Evolutionary conservation across 352 stramenopile species (phyloP), one percentile per base, ranked within the genome.

Genomic region (Phytophthora podocarpi): DNA sequence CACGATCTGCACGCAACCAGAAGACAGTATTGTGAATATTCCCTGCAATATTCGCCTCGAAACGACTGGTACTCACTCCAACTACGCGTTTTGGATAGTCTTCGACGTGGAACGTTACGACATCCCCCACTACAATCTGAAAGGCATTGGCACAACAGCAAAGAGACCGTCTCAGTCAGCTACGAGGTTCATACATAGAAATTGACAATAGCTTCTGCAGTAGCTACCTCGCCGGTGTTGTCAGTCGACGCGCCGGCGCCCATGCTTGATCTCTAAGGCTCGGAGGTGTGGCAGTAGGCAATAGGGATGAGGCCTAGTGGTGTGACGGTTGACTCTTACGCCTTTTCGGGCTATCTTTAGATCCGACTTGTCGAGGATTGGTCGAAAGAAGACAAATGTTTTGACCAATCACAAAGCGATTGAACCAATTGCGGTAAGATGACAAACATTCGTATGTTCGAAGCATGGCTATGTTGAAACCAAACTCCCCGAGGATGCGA

Each of bases 51-150:
- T 41, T 34, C n/a, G 27, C 8, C 10, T 13, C 20, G 13, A 46
- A 18, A 20, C 4, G 12, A 10, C 24, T 37, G 6, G 8, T n/a
- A 64, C 78, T 24, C 39, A 89, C 79, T 26, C 79, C 79, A 16
- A 86, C 80, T 16, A 89, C 74, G 20, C 79, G 74, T 30, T 77
- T 83, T 23, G 80, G 69, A 51, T 86, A 66, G 30, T 71, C 45
- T 27, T 73, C 60, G 3, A 86, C 54, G 10, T 76, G 68, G 34
- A 85, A 75, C 6, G 79, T 86, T 36, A 89, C 79, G 47, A 89
- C 65, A 53, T 89, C 79, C 24, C 72, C 79, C 18, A 85, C 67
- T 1, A 89, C 76, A 35, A 89, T 80, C 79, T 89, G 27, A 34
- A 39, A 15, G n/a, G 27, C 39, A 42, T 23, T 15, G 21, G 18